Base-by-base conservation (phyloP, 78 protist genomes). In the Dictyostelium intermedium region DNA sequence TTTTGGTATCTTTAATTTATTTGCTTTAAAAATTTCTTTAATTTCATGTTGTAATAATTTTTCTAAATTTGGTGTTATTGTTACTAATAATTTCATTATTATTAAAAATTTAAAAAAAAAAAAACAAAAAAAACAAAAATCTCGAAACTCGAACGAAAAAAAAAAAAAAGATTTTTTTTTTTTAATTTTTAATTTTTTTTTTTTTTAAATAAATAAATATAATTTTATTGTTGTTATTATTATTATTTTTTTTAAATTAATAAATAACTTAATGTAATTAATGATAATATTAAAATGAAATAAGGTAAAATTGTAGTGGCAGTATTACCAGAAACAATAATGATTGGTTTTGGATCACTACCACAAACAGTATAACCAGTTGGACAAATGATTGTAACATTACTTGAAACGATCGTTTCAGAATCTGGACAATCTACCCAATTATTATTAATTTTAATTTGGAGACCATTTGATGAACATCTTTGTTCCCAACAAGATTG, bases 401-500 rank as follows among this genome's bases (percentile, higher is more conserved):
- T 70, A 45, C 34, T 43, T 27, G 74, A 34, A 3, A 20, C 27
- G 1, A 89, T n/a, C 1, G 53, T 60, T 35, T 39, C 3, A 35
- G 43, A 25, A 34, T 78, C 72, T 16, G 66, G 66, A 25, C 94
- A 89, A 43, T 10, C 47, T 0, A 82, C 16, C 86, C 86, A 82
- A 56, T 35, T 6, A 56, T 56, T 56, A 6, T 34, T 32, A 23
- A 82, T 56, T 35, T 56, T 35, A 50, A 82, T 14, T 82, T 82
- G 86, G 4, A 82, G 53, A 56, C 69, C 43, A 23, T 25, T 35
- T 5, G 23, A 18, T 1, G 8, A 18, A 82, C 86, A 82, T 56
- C 86, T 56, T 82, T 82, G 86, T 56, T 82, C 86, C 86, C 86
- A 82, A 82, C 86, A 82, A 13, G 86, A 34, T 82, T 82, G 86